Percentiles rank a stretch among this genome's conserved stretches.
phyloP scores from a whole-genome alignment of 108 stramenopile genomes.

The Stephanodiscus triporus region DNA sequence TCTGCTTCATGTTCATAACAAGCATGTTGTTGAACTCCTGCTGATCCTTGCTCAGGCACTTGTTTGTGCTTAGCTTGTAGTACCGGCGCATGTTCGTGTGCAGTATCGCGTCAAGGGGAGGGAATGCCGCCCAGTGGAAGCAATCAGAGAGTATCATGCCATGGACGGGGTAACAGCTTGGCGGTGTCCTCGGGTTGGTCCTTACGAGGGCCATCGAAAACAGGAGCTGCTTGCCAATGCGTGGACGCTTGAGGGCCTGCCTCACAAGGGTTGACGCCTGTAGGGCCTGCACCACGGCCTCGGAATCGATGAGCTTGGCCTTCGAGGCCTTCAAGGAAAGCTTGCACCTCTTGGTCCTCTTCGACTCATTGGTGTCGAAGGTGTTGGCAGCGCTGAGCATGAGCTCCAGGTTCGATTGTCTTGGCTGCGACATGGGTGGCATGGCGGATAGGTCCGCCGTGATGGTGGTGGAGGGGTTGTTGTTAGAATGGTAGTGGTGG shows the following conservation, averaged over 20 bases:
- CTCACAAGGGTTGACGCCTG: conserved; percentile 24
- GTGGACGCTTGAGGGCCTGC: conserved; percentile 26
- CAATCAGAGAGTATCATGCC: conserved; percentile 60
- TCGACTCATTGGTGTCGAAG: conserved; percentile 2
- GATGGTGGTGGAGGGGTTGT: neutral
- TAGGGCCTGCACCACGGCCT: neutral
- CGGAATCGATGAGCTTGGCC: neutral
- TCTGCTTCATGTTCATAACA: conserved; percentile 52
- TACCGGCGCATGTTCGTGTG: conserved; percentile 38
- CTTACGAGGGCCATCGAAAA: conserved; percentile 78
- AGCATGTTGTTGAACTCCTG: conserved; percentile 77
- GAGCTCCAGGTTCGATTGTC: neutral
- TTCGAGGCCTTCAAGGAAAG: neutral
- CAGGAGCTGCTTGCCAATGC: conserved; percentile 68
- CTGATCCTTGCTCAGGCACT: conserved; percentile 53
- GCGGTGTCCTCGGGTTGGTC: conserved; percentile 61
- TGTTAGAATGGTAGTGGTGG: neutral
- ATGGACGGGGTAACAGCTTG: conserved; percentile 41
- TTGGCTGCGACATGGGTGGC: neutral
- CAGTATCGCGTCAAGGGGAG: conserved; percentile 58
- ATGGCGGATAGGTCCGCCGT: no score
- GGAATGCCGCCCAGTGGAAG: conserved; percentile 80
- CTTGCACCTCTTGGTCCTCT: conserved; percentile 8
- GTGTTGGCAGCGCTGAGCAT: conserved; percentile 11
- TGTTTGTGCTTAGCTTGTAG: conserved; percentile 41